Evolutionary conservation across 805 yeast genomes (phyloP).

Genomic region (Brettanomyces bruxellensis): DNA sequence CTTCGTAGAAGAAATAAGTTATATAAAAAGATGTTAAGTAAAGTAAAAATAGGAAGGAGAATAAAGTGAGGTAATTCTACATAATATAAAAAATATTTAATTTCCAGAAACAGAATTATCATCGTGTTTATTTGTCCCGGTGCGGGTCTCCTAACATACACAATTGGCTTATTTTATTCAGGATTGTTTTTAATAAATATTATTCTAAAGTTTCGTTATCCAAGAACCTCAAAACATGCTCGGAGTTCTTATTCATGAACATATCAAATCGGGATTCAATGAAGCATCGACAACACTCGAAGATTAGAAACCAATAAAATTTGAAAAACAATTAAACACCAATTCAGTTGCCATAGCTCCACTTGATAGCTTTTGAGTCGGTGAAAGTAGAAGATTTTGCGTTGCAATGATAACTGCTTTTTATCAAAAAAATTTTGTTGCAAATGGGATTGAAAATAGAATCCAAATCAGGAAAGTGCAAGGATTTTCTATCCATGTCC

Average conservation of each 20-base stretch:
- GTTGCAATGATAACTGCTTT: constrained; percentile 88
- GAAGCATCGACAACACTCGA: constrained; percentile 66
- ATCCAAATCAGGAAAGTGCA: constrained; percentile 40
- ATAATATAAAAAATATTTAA: too few relatives aligned
- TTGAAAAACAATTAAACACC: constrained; percentile 16
- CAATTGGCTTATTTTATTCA: too few relatives aligned
- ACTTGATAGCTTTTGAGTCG: constrained; percentile 75
- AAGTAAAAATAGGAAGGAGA: too few relatives aligned
- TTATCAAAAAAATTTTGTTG: constrained; percentile 72
- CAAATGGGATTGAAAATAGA: constrained; percentile 42
- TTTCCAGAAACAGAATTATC: too few relatives aligned
- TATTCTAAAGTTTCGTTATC: too few relatives aligned
- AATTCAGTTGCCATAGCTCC: constrained; percentile 51
- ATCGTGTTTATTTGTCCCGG: too few relatives aligned
- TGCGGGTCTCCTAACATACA: too few relatives aligned
- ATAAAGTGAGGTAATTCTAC: too few relatives aligned
- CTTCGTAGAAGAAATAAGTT: too few relatives aligned
- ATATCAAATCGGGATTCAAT: constrained; percentile 76
- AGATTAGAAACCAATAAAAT: constrained; percentile 68
- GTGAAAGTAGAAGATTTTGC: constrained; percentile 90
- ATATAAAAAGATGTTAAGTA: too few relatives aligned
- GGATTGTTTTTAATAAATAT: too few relatives aligned
- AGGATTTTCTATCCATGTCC: constrained; percentile 70
- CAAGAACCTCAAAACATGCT: constrained; percentile 34
- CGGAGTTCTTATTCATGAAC: constrained; percentile 54